Base-by-base conservation (phyloP, 2,329 filamentous ascomycete genomes). In the Parafenestella ontariensis region DNA sequence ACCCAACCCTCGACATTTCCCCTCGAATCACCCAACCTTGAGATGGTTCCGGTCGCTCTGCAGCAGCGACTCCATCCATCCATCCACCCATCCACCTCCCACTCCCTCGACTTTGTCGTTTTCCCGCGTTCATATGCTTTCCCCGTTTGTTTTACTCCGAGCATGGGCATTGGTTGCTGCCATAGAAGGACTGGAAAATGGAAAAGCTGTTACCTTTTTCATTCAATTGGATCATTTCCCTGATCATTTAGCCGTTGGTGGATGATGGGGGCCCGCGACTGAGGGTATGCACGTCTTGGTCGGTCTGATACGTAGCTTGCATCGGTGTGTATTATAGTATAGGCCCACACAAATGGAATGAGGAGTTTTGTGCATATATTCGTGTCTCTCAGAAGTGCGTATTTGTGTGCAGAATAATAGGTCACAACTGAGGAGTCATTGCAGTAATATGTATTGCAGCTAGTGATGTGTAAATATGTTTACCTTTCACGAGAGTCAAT, bases 271-370 rank as follows among this genome's bases (percentile, higher is more conserved):
- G n/a, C n/a, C n/a, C n/a, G n/a, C n/a, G n/a, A n/a, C n/a, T n/a
- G n/a, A n/a, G n/a, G n/a, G n/a, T n/a, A n/a, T n/a, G n/a, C n/a
- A n/a, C 51, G 48, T 52, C 49, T 49, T 49, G 49, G 49, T 36
- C 45, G 37, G 45, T 49, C 45, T 41, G 44, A 13, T 13, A 52
- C 58, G 63, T 49, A 57, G 59, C 55, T 61, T 52, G 64, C 57
- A 64, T 60, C 66, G n/a, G n/a, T n/a, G 65, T 73, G 71, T 73
- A 74, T 66, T 68, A 73, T 74, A 73, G 58, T 58, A 56, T 53
- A n/a, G n/a, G n/a, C n/a, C n/a, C n/a, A n/a, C 59, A 58, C 58
- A 63, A 68, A 40, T 56, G 57, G 50, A 65, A 71, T 54, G 45
- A 47, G 59, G 59, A 64, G 48, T 56, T 60, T 49, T 58, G 55